Base-by-base conservation (phyloP, 371 early-diverging fungal species). In the Syncephalastrum racemosum region DNA sequence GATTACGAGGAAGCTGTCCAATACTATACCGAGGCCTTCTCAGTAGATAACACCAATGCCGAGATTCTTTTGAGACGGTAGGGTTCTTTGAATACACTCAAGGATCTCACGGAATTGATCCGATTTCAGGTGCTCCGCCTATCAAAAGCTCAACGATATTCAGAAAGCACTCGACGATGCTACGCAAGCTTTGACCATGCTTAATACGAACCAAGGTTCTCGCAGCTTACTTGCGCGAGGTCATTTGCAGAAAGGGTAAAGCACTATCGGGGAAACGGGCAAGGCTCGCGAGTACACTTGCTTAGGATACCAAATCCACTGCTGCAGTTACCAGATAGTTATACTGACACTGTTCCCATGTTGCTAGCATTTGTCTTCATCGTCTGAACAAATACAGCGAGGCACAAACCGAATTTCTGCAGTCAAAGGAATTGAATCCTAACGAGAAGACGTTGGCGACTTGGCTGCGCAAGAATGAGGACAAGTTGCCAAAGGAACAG, bases 21-120 rank as follows among this genome's bases (percentile, higher is more conserved):
- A 45, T 68, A 75, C n/a, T 94, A 92, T 56, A 79, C 89, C 44
- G 62, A 90, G 60, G 92, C 92, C 18, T 89, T 95, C 50, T 79
- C 79, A 14, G 60, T 83, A 18, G 96, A 92, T 55, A 76, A 91
- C 20, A 60, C 70, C 20, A 97, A 76, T 47, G 68, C 82, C 44
- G 86, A 87, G 48, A 82, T 81, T 67, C 73, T 81, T 39, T 60
- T 84, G 58, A 77, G 72, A 55, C 71, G 87, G 81, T 81, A 76
- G 53, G 56, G 19, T 6, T 31, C 1, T 4, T 16, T 31, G 10
- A 31, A 2, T 10, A 10, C 36, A 0, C 36, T 5, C 6, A 31
- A 8, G 36, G 12, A 31, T 27, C 27, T 7, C 22, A 24, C 20
- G 22, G 16, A 49, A 49, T n/a, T 12, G 12, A 49, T 18, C 16